Base-by-base conservation (phyloP, 164 flowering plant species). In the Liquidambar formosana region DNA sequence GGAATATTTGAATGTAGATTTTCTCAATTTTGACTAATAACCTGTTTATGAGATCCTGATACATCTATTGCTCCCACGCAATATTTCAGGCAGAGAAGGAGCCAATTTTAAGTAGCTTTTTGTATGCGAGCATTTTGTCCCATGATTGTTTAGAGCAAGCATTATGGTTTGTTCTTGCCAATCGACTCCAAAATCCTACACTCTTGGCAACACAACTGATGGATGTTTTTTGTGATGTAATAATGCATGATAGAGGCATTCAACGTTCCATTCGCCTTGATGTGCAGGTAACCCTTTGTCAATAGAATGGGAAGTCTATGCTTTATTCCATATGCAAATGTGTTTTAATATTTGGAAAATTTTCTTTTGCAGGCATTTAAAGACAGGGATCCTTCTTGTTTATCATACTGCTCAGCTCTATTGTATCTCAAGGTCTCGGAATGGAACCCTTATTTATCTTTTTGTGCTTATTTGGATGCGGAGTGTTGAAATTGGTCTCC, bases 361-460 rank as follows among this genome's bases (percentile, higher is more conserved):
- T 68, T 73, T 57, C 58, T 26, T 48, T 44, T 11, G 11, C 84
- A 93, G 97, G 97, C 97, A 54, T 91, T 89, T 73, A 89, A 85
- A 77, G 94, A 93, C 48, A 77, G 94, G 64, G 92, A 93, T 87
- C 97, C 97, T 51, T 80, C 97, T 41, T 93, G 97, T 76, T 71
- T 89, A 72, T 86, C 96, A 45, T 91, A 88, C 77, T 79, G 88
- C 78, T 84, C 92, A 67, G 91, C 84, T 2, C 64, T 93, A 66
- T 71, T 90, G 68, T 87, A 91, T 72, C 84, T 85, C 18, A 91
- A 91, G 94, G 97, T 57, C 11, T 57, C 41, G 6, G 41, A 33
- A 33, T 33, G 41, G 2, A 33, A 33, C 2, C 41, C 41, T 33
- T 33, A 2, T 33, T 33, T 33, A 33, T 33, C 6, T 33, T 33